These are phyloP conservation scores for Lasiosphaeria ovina DNA, from an alignment of 495 filamentous ascomycete genomes.

Conservation along the genomic window DNA sequence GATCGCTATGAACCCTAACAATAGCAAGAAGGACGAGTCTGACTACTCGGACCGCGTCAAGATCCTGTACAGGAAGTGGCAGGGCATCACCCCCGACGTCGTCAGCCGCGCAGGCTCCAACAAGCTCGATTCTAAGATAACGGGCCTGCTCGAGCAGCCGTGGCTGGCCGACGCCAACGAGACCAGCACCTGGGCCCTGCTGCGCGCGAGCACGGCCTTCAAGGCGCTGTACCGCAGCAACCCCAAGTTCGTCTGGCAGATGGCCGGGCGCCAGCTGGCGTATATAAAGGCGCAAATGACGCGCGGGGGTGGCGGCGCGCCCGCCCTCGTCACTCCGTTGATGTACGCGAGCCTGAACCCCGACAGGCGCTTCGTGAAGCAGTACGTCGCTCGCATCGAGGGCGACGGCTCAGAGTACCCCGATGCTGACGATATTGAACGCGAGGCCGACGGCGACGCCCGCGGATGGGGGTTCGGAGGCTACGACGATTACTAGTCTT, in stretches of 20 bases:
- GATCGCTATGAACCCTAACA: constrained; percentile 7
- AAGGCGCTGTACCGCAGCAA: constrained; percentile 36
- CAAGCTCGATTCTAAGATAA: constrained; percentile 31
- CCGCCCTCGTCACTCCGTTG: constrained; percentile 31
- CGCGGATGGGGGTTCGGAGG: not conserved
- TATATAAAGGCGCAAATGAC: constrained; percentile 55
- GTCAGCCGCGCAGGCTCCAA: constrained; percentile 19
- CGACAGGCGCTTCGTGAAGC: constrained; percentile 37
- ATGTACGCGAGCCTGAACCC: constrained; percentile 49
- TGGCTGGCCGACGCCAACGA: constrained; percentile 35
- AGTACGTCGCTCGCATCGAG: constrained; percentile 25
- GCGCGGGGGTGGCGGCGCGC: constrained; percentile 14
- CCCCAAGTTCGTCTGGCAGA: constrained; percentile 55
- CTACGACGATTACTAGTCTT: constrained; percentile 2
- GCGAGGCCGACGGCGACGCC: not conserved
- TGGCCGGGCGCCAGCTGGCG: constrained; percentile 62
- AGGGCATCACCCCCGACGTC: constrained; percentile 36
- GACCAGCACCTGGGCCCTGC: constrained; percentile 50
- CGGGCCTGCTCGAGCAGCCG: constrained; percentile 41
- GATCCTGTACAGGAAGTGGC: constrained; percentile 43
- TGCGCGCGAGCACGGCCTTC: constrained; percentile 65
- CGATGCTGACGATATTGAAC: constrained; percentile 12
- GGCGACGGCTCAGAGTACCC: constrained; percentile 27
- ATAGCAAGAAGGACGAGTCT: constrained; percentile 12
- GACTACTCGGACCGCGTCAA: constrained; percentile 40